These are phyloP conservation scores for Coemansia sp. DNA, from an alignment of 192 early-diverging fungal genomes.

Conservation along the genomic window DNA sequence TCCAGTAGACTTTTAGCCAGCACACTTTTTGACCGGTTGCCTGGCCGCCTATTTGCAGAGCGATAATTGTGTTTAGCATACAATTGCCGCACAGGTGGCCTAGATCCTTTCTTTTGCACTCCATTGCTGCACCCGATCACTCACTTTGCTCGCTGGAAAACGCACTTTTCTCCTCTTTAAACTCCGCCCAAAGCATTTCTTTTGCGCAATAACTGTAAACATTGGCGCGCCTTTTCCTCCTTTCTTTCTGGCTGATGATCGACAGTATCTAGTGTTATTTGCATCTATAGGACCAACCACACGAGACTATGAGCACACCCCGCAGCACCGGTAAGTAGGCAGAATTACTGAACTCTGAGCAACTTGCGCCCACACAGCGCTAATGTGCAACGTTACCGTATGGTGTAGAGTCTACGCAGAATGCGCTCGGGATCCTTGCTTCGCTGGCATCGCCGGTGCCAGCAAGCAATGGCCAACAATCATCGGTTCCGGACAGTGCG, in stretches of 20 bases:
- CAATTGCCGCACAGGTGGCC: constrained; percentile 6
- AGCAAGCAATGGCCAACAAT: constrained; percentile 2
- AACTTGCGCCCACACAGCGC: too few species aligned
- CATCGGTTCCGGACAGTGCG: background rate
- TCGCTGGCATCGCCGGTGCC: constrained; percentile 40
- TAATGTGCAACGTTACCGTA: background rate
- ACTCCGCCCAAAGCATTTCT: constrained; percentile 10
- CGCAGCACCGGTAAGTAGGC: constrained; percentile 8
- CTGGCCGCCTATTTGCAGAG: background rate
- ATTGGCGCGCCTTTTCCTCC: too few species aligned
- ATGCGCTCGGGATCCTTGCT: constrained; percentile 44
- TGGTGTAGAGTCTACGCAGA: constrained; percentile 21
- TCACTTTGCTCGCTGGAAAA: background rate
- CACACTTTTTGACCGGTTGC: background rate
- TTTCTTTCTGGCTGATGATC: constrained; percentile 5
- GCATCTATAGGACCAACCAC: constrained; percentile 7
- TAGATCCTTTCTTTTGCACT: background rate
- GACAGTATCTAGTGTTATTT: background rate
- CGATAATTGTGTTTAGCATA: constrained; percentile 3
- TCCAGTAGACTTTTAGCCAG: background rate
- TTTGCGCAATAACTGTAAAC: constrained; percentile 9
- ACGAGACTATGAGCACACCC: constrained; percentile 7
- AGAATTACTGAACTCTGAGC: background rate
- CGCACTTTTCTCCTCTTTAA: constrained; percentile 6
- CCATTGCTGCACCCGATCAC: background rate